phyloP scores from a whole-genome alignment of 768 basidiomycete genomes.

The Mycena capillaripes region DNA sequence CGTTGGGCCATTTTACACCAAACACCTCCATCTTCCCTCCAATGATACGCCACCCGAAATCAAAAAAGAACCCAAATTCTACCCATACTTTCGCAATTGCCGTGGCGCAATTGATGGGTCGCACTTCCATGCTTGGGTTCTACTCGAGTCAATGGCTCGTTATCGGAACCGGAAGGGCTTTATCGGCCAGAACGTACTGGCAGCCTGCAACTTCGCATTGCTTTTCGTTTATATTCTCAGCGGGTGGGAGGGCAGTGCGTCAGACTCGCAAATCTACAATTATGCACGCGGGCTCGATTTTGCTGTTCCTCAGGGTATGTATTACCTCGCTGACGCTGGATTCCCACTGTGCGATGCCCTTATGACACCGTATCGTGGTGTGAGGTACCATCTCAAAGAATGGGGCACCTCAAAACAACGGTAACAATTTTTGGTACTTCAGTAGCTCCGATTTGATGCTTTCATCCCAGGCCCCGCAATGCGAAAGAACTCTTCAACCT shows the following conservation, averaged over 20 bases:
- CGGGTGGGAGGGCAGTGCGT: conserved; percentile 3
- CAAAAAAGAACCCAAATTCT: conserved; percentile 39
- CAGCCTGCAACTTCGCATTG: conserved; percentile 10
- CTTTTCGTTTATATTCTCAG: conserved; percentile 8
- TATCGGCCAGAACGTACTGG: conserved; percentile 7
- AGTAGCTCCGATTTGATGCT: too few relatives aligned
- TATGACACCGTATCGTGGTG: conserved; percentile 42
- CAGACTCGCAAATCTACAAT: background rate
- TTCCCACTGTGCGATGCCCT: background rate
- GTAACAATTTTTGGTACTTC: background rate
- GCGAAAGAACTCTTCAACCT: conserved; percentile 3
- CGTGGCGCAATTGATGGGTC: conserved; percentile 47
- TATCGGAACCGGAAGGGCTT: conserved; percentile 46
- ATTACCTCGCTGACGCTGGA: background rate
- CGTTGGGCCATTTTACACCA: background rate
- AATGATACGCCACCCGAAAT: conserved; percentile 40
- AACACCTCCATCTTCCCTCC: conserved; percentile 39
- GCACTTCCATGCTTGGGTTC: conserved; percentile 41
- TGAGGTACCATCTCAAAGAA: conserved; percentile 43
- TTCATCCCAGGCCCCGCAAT: too few relatives aligned
- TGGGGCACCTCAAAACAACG: conserved; percentile 32
- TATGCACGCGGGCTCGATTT: conserved; percentile 6
- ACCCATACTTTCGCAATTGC: conserved; percentile 44
- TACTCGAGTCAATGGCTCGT: conserved; percentile 25
- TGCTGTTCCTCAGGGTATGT: background rate